A percentile compares a stretch with the other conserved stretches of the same genome.
These are phyloP conservation scores for Pyricularia sp. DNA, from an alignment of 2,329 filamentous ascomycete species.

Conservation along the genomic window DNA sequence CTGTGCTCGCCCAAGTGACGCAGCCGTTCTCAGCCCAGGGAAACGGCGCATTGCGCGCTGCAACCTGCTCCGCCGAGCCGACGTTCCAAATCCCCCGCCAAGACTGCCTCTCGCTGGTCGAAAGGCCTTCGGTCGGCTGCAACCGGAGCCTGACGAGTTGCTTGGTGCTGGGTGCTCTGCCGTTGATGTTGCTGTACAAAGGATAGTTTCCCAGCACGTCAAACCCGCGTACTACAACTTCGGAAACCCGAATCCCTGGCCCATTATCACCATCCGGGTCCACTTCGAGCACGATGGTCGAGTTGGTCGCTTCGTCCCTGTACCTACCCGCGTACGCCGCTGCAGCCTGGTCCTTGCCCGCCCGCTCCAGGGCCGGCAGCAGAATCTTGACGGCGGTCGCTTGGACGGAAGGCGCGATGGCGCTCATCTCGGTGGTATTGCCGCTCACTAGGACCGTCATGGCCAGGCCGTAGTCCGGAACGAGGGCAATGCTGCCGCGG, in stretches of 20 bases:
- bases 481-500: conserved; percentile 23
- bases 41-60: not conserved
- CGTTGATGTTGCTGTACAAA: not conserved
- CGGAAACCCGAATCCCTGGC: conserved; percentile 15
- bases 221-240: conserved; percentile 26
- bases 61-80: not conserved
- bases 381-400: not conserved
- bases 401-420: not conserved
- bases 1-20: conserved; percentile 2
- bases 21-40: conserved; percentile 3
- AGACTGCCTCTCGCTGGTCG: not conserved
- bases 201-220: conserved; percentile 22
- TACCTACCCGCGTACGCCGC: conserved; percentile 23
- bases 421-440: conserved; percentile 5
- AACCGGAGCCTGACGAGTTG: conserved; percentile 1
- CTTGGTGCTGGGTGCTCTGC: not conserved
- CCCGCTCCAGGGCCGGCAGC: conserved; percentile 26
- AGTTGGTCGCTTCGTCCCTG: conserved; percentile 22
- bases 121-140: not conserved
- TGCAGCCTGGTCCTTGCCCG: conserved; percentile 22
- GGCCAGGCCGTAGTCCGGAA: conserved; percentile 33
- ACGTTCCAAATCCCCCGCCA: conserved; percentile 3
- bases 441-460: conserved; percentile 20
- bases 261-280: conserved; percentile 12
- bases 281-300: conserved; percentile 22